Conservation (phyloP, 139 green algal species). For the Eudorina sp. region DNA sequence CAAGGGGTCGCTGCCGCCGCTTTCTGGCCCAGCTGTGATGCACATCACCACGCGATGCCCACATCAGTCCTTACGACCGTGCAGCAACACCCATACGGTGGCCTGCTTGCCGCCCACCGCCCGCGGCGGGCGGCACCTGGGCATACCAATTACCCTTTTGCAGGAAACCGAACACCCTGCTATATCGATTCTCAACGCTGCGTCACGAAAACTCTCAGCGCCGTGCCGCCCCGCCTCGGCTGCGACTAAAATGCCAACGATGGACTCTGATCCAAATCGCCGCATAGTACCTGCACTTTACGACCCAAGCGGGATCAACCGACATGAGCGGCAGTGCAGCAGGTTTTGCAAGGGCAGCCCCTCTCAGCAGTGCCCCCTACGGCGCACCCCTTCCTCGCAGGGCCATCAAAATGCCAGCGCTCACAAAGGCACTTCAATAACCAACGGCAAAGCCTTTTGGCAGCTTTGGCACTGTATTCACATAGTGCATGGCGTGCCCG, state of each 20-base stretch:
- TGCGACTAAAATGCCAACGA: not conserved
- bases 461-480: not conserved
- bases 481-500: slow-evolving; percentile 14
- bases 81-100: not conserved
- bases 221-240: slow-evolving; percentile 7
- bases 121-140: not conserved
- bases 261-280: slow-evolving; percentile 14
- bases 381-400: slow-evolving; percentile 7
- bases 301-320: not conserved
- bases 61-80: slow-evolving; percentile 10
- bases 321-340: not conserved
- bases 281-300: not conserved
- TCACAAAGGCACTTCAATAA: not conserved
- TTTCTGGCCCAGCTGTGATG: not conserved
- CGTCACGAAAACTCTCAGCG: not conserved
- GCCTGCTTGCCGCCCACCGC: not conserved
- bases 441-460: slow-evolving; percentile 9
- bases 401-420: not conserved
- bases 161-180: slow-evolving; percentile 20
- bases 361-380: not conserved
- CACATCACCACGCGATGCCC: not conserved
- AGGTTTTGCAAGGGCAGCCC: not conserved
- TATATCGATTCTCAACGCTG: slow-evolving; percentile 24
- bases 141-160: slow-evolving; percentile 21
- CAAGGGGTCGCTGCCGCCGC: no score